A percentile compares a stretch with the other conserved stretches of the same genome.
phyloP scores from a whole-genome alignment of 1,284 basidiomycete genomes.

The Heterobasidion occidentale region DNA sequence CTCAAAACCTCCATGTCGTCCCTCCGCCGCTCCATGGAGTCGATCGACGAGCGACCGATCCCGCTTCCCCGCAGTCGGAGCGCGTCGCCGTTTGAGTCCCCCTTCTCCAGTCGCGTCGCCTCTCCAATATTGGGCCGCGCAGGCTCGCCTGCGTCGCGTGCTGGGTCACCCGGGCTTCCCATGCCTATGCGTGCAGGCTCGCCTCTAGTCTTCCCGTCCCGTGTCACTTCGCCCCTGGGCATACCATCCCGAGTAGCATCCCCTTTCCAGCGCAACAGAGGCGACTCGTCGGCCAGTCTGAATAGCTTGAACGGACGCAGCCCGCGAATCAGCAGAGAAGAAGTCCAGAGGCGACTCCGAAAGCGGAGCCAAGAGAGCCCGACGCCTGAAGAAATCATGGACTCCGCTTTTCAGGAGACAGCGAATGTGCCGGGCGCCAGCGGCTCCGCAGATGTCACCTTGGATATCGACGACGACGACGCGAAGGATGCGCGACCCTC shows the following conservation, averaged over 20 bases:
- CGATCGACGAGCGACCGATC: conserved; percentile 5
- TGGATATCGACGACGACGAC: conserved; percentile 4
- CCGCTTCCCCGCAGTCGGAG: conserved; percentile 9
- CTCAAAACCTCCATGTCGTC: conserved; percentile 4
- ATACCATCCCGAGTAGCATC: conserved; percentile 4
- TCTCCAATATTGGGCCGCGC: conserved; percentile 8
- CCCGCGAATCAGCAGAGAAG: conserved; percentile 42
- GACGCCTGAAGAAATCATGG: conserved; percentile 5
- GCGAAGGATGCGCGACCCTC: background rate
- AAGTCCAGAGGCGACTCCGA: conserved; percentile 39
- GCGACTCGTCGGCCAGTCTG: conserved; percentile 1
- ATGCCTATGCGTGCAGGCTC: background rate
- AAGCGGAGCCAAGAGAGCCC: conserved; percentile 37
- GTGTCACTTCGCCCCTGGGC: conserved; percentile 9
- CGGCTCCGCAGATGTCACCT: background rate
- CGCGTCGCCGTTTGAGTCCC: conserved; percentile 12
- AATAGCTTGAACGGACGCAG: conserved; percentile 18
- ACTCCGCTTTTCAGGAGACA: background rate
- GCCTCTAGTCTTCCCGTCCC: background rate
- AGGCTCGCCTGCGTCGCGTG: conserved; percentile 11
- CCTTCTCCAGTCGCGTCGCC: conserved; percentile 2
- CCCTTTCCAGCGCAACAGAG: conserved; percentile 8
- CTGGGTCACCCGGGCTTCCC: background rate
- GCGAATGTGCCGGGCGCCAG: background rate
- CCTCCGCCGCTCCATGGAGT: conserved; percentile 3